Conservation (phyloP, 75 land plant genomes). For the Adiantum capillusveneris region DNA sequence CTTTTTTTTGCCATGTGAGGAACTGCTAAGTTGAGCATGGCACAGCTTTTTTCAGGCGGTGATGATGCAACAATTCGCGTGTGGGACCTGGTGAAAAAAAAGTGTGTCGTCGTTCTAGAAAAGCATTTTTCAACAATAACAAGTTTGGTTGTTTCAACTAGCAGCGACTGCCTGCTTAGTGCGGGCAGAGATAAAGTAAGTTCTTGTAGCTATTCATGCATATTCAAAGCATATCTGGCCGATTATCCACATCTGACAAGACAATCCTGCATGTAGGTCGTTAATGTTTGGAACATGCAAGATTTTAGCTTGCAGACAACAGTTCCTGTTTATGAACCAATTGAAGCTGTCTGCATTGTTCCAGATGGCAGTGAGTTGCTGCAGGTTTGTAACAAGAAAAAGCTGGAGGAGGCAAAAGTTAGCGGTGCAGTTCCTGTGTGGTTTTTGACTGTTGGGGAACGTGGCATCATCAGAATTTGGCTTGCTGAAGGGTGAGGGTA, state of each 20-base stretch:
- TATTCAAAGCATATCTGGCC: no score
- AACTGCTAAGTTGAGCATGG: slow-evolving; percentile 2
- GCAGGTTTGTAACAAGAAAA: slow-evolving; percentile 14
- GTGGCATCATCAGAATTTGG: slow-evolving; percentile 75
- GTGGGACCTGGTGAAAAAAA: slow-evolving; percentile 77
- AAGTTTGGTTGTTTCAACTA: slow-evolving; percentile 67
- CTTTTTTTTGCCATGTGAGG: no score
- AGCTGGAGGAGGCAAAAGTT: slow-evolving; percentile 19
- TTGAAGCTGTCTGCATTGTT: slow-evolving; percentile 69
- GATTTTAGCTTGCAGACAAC: slow-evolving; percentile 51
- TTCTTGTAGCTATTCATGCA: no score
- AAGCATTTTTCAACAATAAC: slow-evolving; percentile 82
- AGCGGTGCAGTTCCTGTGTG: slow-evolving; percentile 25
- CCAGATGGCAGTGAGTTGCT: slow-evolving; percentile 29
- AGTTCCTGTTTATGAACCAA: slow-evolving; percentile 70
- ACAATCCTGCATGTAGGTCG: slow-evolving; percentile 46
- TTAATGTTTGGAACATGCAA: slow-evolving; percentile 77
- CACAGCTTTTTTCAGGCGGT: slow-evolving; percentile 84
- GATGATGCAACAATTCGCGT: slow-evolving; percentile 85
- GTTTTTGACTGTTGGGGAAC: slow-evolving; percentile 89
- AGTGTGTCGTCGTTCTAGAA: slow-evolving; percentile 52
- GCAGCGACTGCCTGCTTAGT: slow-evolving; percentile 69
- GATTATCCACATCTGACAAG: not conserved
- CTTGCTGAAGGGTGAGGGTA: slow-evolving; percentile 60
- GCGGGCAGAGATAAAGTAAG: slow-evolving; percentile 77